A percentile compares a stretch with the other conserved stretches of the same genome.
Evolutionary conservation across 805 yeast species (phyloP).

Genomic region (Lipomyces chichibuensis): DNA sequence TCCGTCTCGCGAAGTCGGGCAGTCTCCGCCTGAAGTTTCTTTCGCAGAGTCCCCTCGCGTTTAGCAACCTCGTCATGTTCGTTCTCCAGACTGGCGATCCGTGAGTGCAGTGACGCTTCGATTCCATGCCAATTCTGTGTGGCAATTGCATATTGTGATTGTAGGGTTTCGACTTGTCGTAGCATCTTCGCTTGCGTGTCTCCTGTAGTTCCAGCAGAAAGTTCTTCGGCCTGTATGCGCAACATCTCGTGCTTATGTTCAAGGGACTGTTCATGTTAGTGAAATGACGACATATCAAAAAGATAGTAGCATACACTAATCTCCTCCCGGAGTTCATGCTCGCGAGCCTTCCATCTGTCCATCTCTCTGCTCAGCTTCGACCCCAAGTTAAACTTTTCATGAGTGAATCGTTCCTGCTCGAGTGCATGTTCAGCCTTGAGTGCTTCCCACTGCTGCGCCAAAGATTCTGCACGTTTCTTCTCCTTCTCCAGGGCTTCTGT

Average conservation of each 20-base stretch:
- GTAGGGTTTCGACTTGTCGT: slow-evolving; percentile 58
- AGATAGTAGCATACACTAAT: slow-evolving; percentile 30
- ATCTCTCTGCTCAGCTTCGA: slow-evolving; percentile 42
- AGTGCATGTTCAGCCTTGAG: slow-evolving; percentile 44
- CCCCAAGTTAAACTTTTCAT: slow-evolving; percentile 32
- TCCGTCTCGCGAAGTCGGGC: slow-evolving; percentile 12
- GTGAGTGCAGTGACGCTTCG: slow-evolving; percentile 63
- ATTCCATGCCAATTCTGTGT: slow-evolving; percentile 82
- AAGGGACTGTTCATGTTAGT: slow-evolving; percentile 54
- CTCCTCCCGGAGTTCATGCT: slow-evolving; percentile 38
- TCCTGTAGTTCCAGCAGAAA: slow-evolving; percentile 41
- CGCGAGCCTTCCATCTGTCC: slow-evolving; percentile 40
- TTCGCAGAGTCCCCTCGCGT: slow-evolving; percentile 38
- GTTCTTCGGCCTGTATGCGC: slow-evolving; percentile 62
- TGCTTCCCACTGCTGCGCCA: slow-evolving; percentile 42
- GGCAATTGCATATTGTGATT: slow-evolving; percentile 72
- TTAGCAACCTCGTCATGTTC: slow-evolving; percentile 50
- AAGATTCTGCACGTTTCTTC: slow-evolving; percentile 36
- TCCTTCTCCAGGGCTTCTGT: slow-evolving; percentile 41
- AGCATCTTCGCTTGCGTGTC: slow-evolving; percentile 45
- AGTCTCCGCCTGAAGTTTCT: slow-evolving; percentile 20
- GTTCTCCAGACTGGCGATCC: slow-evolving; percentile 51
- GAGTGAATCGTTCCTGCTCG: slow-evolving; percentile 45
- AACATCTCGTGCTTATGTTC: slow-evolving; percentile 73
- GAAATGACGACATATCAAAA: slow-evolving; percentile 40